A percentile compares a stretch with the other conserved stretches of the same genome.
Evolutionary conservation across 1,284 basidiomycete genomes (phyloP).

Genomic region (Ustilago bromivora): DNA sequence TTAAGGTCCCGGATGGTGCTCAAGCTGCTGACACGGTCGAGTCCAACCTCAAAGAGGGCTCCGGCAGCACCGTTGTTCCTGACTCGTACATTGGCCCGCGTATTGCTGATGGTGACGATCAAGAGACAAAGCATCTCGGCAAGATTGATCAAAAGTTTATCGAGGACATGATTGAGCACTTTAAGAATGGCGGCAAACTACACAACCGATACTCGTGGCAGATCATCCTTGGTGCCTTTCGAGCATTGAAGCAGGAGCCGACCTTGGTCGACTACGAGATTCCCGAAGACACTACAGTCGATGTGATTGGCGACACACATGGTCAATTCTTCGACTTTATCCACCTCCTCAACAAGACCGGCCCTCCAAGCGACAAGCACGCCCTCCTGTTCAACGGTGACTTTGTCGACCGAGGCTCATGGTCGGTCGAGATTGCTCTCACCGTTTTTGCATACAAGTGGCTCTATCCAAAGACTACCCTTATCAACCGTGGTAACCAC

Average conservation of each 20-base stretch:
- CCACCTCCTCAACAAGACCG: conserved; percentile 87
- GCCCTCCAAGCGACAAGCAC: conserved; percentile 69
- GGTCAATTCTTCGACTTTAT: conserved; percentile 87
- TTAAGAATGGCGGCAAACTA: conserved; percentile 89
- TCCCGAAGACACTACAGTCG: conserved; percentile 77
- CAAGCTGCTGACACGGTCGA: conserved; percentile 56
- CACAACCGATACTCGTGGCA: conserved; percentile 88
- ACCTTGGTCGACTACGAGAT: conserved; percentile 84
- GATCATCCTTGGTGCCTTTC: conserved; percentile 87
- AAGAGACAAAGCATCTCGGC: conserved; percentile 74
- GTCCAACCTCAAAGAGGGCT: conserved; percentile 58
- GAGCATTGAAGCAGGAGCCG: conserved; percentile 81
- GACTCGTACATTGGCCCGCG: conserved; percentile 62
- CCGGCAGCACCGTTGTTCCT: conserved; percentile 49
- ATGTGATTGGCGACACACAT: conserved; percentile 65
- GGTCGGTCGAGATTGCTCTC: conserved; percentile 96
- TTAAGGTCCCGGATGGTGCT: conserved; percentile 59
- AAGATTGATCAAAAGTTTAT: conserved; percentile 78
- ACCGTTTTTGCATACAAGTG: conserved; percentile 97
- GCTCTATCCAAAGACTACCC: conserved; percentile 66
- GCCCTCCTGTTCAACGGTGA: conserved; percentile 68
- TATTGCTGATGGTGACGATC: conserved; percentile 42
- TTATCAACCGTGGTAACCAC: conserved; percentile 85
- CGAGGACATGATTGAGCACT: conserved; percentile 86
- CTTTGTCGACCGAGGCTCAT: conserved; percentile 90